phyloP scores from a whole-genome alignment of 129 eudicot species.

The Chrysanthemum lavandulifolium region DNA sequence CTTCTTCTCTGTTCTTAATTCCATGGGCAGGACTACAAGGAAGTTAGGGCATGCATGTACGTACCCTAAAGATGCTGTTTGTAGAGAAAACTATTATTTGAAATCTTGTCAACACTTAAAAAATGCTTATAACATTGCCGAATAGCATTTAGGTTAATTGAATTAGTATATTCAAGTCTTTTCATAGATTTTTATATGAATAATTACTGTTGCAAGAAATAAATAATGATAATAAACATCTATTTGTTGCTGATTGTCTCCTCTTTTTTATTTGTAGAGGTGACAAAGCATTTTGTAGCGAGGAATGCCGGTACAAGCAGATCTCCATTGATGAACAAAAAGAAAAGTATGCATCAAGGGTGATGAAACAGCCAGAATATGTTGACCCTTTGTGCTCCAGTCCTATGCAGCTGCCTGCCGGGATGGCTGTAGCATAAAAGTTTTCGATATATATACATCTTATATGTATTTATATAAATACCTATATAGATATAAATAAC shows the following conservation, averaged over 20 bases:
- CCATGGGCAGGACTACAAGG: not conserved
- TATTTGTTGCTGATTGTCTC: conserved; percentile 1
- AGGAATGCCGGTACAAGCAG: conserved; percentile 67
- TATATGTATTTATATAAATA: conserved; percentile 20
- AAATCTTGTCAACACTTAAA: not conserved
- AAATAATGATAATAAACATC: not conserved
- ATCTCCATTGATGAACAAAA: conserved; percentile 56
- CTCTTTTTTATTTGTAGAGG: conserved; percentile 45
- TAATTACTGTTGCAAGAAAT: not conserved
- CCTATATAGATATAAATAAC: conserved; percentile 25
- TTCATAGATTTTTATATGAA: not conserved
- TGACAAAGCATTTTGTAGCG: conserved; percentile 84
- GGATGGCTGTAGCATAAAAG: conserved; percentile 56
- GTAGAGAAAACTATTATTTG: conserved; percentile 1
- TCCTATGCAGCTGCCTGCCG: conserved; percentile 54
- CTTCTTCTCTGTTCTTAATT: not conserved
- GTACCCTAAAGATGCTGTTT: not conserved
- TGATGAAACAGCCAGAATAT: conserved; percentile 41
- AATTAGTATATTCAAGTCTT: not conserved
- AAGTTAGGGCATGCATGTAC: not conserved
- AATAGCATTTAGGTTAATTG: not conserved
- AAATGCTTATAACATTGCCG: no score
- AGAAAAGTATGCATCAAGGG: conserved; percentile 50
- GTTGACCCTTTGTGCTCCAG: conserved; percentile 58
- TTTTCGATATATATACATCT: conserved; percentile 9